Percentiles rank a stretch among this genome's conserved stretches.
Conservation (phyloP, 2,329 filamentous ascomycete species). For the Amphichorda felina region DNA sequence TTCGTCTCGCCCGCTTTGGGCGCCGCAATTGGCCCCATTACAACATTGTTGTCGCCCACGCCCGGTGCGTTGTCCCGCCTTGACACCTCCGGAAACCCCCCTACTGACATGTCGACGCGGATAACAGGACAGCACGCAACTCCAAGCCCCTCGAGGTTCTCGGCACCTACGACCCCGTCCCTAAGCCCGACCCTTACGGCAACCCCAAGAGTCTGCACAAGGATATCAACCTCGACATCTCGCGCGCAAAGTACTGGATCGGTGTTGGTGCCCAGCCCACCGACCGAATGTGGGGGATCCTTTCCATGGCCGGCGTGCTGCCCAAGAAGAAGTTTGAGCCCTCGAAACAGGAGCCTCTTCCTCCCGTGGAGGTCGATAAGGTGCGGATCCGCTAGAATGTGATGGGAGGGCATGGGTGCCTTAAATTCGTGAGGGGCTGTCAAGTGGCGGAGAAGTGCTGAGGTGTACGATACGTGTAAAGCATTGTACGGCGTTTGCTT, state of each 20-base stretch:
- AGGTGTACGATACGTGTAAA: slow-evolving; percentile 1
- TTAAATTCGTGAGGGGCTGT: too few relatives aligned
- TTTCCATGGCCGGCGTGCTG: slow-evolving; percentile 57
- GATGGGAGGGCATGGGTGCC: background rate
- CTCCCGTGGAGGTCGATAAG: slow-evolving; percentile 11
- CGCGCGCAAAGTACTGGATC: slow-evolving; percentile 86
- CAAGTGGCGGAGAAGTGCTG: background rate
- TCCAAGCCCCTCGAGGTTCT: slow-evolving; percentile 89
- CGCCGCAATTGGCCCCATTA: slow-evolving; percentile 83
- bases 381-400: slow-evolving; percentile 11
- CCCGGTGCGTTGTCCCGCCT: slow-evolving; percentile 48
- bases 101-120: background rate
- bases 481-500: slow-evolving; percentile 2
- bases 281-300: slow-evolving; percentile 75
- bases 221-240: slow-evolving; percentile 76
- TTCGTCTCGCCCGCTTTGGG: slow-evolving; percentile 89
- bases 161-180: slow-evolving; percentile 61
- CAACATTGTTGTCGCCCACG: slow-evolving; percentile 94
- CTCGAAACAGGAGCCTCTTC: slow-evolving; percentile 11
- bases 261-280: slow-evolving; percentile 93
- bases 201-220: slow-evolving; percentile 65
- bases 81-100: background rate
- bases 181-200: slow-evolving; percentile 49
- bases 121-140: slow-evolving; percentile 65
- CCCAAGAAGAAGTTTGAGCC: slow-evolving; percentile 25